These are phyloP conservation scores for Beauveria brongniartii DNA, from an alignment of 2,329 filamentous ascomycete genomes.

Conservation along the genomic window DNA sequence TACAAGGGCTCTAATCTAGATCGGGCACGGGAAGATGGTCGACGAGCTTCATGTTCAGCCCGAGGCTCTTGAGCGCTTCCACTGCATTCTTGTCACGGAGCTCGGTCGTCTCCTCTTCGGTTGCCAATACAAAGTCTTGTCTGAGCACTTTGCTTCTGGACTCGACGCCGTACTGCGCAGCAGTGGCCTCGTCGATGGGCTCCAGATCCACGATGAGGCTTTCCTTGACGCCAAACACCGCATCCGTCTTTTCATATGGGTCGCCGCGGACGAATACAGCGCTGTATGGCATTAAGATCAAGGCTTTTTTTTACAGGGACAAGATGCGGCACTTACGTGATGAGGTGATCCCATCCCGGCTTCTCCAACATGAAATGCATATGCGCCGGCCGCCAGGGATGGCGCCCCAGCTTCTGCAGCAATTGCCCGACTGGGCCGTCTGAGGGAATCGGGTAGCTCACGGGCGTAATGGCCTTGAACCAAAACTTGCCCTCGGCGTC, in stretches of 20 bases:
- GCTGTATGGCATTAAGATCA: constrained; percentile 28
- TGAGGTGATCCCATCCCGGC: constrained; percentile 66
- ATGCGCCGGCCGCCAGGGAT: constrained; percentile 69
- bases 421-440: constrained; percentile 77
- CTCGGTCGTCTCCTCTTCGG: constrained; percentile 57
- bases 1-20: constrained; percentile 27
- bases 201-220: constrained; percentile 60
- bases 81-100: constrained; percentile 57
- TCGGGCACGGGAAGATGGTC: constrained; percentile 72
- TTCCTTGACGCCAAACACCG: constrained; percentile 81
- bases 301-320: not conserved
- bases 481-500: constrained; percentile 47
- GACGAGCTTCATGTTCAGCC: constrained; percentile 59
- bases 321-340: constrained; percentile 55
- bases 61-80: constrained; percentile 58
- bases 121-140: constrained; percentile 73
- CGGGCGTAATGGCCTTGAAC: constrained; percentile 78
- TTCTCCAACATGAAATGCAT: constrained; percentile 89
- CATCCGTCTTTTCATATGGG: constrained; percentile 74
- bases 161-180: constrained; percentile 53
- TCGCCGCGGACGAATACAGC: constrained; percentile 71
- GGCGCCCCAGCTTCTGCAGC: constrained; percentile 57
- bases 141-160: constrained; percentile 56
- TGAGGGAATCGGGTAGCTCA: constrained; percentile 76
- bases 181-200: constrained; percentile 43